Base-by-base conservation (phyloP, 768 basidiomycete genomes). In the Trametes maxima region DNA sequence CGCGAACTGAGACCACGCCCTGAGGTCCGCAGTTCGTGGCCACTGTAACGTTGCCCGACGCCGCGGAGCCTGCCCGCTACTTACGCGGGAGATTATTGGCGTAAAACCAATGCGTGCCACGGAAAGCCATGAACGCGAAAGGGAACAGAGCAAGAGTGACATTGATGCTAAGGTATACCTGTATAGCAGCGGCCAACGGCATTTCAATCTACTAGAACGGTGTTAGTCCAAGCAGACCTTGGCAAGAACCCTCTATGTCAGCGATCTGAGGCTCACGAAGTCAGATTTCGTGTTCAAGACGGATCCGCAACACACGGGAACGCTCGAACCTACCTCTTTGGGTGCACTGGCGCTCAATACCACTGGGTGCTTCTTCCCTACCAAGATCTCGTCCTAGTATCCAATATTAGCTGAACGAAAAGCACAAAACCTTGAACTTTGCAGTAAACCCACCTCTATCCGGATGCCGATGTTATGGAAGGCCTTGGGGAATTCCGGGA, bases 391-490 rank as follows among this genome's bases (percentile, higher is more conserved):
- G 63, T 94, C 92, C 85, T 79, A 37, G 51, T 49, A 49, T 0
- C 4, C 40, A 21, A 33, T n/a, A 37, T 6, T 11, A 13, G 24
- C 36, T 49, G 16, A 57, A 25, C 19, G 21, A 28, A 28, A n/a
- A 19, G 4, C 36, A 46, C 47, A 50, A 44, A 25, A 42, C n/a
- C 42, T 8, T 22, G 44, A 54, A 21, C 6, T 8, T 22, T 16
- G 52, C 52, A 19, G 19, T 17, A 40, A 24, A 40, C 51, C 1
- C 6, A 44, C 57, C 47, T 96, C 96, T 68, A 99, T 94, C 47
- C 96, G 86, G 60, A 98, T 88, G 7, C 92, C 94, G 28, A 97
- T 83, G 64, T 94, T 90, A 67, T 96, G 95, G 74, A 94, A 98
- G 53, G 85, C 84, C 65, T 84, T 89, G 2, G 96, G 97, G 73